A percentile compares a stretch with the other conserved stretches of the same genome.
Conservation (phyloP, 169 alveolate genomes). For the Amoebophrya sp. region DNA sequence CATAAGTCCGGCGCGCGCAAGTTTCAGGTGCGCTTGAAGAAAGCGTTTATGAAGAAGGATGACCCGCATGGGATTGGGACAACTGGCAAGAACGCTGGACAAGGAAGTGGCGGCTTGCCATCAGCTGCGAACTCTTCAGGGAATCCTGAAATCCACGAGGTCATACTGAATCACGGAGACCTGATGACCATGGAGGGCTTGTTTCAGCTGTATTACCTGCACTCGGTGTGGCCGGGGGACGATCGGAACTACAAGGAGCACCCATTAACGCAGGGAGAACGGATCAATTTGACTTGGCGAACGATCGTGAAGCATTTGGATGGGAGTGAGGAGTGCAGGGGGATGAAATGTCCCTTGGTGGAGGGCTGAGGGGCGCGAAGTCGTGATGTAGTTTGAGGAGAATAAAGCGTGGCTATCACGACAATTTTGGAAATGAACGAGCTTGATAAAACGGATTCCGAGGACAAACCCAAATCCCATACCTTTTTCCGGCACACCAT, state of each 20-base stretch:
- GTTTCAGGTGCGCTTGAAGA: not conserved
- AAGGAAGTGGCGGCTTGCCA: not conserved
- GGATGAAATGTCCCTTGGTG: not conserved
- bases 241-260: not conserved
- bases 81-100: not conserved
- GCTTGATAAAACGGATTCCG: too few species aligned
- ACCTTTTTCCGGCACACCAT: too few species aligned
- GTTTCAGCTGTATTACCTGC: not conserved
- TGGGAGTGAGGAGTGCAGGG: not conserved
- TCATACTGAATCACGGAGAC: not conserved
- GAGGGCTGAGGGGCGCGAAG: too few species aligned
- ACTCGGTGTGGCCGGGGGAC: conserved; percentile 14
- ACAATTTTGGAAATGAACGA: too few species aligned
- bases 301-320: not conserved
- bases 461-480: too few species aligned
- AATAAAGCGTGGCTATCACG: too few species aligned
- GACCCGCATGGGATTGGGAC: not conserved
- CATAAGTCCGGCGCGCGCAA: not conserved
- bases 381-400: too few species aligned
- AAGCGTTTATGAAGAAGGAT: not conserved
- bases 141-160: not conserved
- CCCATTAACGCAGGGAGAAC: not conserved
- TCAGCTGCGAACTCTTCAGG: too few species aligned
- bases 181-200: not conserved
- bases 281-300: not conserved